phyloP scores from a whole-genome alignment of 1,284 basidiomycete species.

The Microstroma glucosiphilum region DNA sequence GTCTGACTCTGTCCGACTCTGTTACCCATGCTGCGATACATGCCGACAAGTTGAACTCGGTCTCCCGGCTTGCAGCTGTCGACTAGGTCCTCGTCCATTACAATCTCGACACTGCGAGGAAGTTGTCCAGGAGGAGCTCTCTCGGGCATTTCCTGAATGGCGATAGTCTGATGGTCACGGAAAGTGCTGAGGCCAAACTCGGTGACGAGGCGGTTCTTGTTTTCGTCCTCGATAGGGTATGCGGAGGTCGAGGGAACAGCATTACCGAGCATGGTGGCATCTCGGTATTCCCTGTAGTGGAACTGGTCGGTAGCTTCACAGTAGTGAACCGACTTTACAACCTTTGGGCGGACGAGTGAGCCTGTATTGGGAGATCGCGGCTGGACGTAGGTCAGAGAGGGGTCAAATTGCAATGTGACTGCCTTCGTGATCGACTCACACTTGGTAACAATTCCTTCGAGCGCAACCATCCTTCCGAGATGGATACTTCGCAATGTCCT shows the following conservation, averaged over 20 bases:
- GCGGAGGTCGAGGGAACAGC: constrained; percentile 34
- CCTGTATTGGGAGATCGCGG: constrained; percentile 43
- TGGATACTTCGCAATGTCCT: constrained; percentile 80
- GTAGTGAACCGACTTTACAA: constrained; percentile 93
- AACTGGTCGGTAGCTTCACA: constrained; percentile 79
- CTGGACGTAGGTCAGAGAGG: neutral
- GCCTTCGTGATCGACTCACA: constrained; percentile 55
- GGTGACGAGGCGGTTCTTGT: constrained; percentile 77
- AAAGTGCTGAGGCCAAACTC: constrained; percentile 91
- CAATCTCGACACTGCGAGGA: constrained; percentile 89
- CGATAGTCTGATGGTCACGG: constrained; percentile 92
- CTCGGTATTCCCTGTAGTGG: constrained; percentile 84
- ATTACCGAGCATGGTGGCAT: constrained; percentile 84
- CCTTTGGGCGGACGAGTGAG: constrained; percentile 95
- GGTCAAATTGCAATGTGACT: neutral
- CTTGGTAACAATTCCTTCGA: constrained; percentile 96
- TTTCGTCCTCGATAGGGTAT: constrained; percentile 83
- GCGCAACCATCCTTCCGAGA: constrained; percentile 89
- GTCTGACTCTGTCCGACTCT: constrained; percentile 64
- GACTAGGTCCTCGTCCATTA: constrained; percentile 92
- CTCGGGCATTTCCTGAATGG: constrained; percentile 99
- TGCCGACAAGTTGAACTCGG: constrained; percentile 90
- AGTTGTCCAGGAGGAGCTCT: constrained; percentile 93
- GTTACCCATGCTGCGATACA: constrained; percentile 88
- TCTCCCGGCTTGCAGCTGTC: constrained; percentile 97